Evolutionary conservation across 2,329 filamentous ascomycete species (phyloP).

Genomic region (Neoarthrinium moseri): DNA sequence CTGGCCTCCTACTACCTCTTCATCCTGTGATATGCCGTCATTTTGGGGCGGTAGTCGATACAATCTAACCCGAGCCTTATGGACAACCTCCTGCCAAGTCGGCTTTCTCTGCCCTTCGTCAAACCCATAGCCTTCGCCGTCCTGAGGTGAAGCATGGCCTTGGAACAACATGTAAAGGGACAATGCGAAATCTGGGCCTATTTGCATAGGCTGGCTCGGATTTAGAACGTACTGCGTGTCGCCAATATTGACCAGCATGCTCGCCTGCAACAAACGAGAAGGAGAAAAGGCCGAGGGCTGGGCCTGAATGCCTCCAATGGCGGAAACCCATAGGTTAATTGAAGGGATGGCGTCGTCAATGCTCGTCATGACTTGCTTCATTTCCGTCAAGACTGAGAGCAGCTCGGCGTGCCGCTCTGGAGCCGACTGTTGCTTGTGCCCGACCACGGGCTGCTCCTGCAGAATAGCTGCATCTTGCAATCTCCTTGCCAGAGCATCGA

Average conservation of each 20-base stretch:
- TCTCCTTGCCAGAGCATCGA: constrained; percentile 74
- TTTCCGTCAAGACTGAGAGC: constrained; percentile 68
- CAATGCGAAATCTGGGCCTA: constrained; percentile 82
- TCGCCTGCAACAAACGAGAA: constrained; percentile 87
- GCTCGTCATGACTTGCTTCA: constrained; percentile 69
- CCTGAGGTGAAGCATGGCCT: constrained; percentile 63
- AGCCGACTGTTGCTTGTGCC: constrained; percentile 45
- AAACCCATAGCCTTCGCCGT: constrained; percentile 43
- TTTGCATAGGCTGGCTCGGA: constrained; percentile 66
- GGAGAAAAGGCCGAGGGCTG: constrained; percentile 83
- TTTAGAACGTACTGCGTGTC: constrained; percentile 77
- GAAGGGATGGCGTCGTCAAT: constrained; percentile 92
- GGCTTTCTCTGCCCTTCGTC: constrained; percentile 60
- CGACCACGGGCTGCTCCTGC: constrained; percentile 50
- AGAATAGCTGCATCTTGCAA: constrained; percentile 68
- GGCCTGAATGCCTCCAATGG: constrained; percentile 83
- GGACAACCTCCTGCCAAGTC: constrained; percentile 94
- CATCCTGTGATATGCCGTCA: constrained; percentile 8
- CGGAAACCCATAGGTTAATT: constrained; percentile 90
- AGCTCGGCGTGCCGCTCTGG: constrained; percentile 64
- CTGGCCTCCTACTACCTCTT: constrained; percentile 7
- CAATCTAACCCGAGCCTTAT: constrained; percentile 85
- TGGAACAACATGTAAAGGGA: constrained; percentile 95
- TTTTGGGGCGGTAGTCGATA: constrained; percentile 65
- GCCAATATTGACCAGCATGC: constrained; percentile 82